Evolutionary conservation across 2,329 filamentous ascomycete species (phyloP).

Genomic region (Fusarium scirpi): DNA sequence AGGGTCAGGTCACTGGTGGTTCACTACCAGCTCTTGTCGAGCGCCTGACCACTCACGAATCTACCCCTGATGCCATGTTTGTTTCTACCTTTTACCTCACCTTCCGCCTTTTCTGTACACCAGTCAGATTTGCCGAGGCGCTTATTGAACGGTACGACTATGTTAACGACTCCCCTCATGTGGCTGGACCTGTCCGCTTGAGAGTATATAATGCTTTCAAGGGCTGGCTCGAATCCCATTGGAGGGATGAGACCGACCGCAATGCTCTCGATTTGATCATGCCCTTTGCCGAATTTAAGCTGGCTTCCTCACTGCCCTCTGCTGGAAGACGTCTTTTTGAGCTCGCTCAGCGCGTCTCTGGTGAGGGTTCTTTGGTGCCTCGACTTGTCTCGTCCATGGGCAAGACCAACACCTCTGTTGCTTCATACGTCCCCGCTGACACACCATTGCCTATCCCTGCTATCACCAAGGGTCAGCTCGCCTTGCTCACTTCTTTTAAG

Average conservation of each 20-base stretch:
- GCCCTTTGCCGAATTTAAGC: slow-evolving; percentile 80
- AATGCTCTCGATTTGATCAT: slow-evolving; percentile 81
- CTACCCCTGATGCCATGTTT: slow-evolving; percentile 90
- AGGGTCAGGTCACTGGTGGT: slow-evolving; percentile 93
- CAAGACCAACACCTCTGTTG: slow-evolving; percentile 83
- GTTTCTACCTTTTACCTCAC: slow-evolving; percentile 96
- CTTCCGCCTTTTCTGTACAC: slow-evolving; percentile 91
- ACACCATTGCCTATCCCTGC: slow-evolving; percentile 76
- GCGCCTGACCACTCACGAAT: slow-evolving; percentile 90
- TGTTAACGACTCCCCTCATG: slow-evolving; percentile 78
- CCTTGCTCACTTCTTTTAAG: slow-evolving; percentile 79
- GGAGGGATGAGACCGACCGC: slow-evolving; percentile 84
- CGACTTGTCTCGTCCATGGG: slow-evolving; percentile 87
- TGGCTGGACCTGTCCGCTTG: slow-evolving; percentile 84
- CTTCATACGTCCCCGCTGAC: slow-evolving; percentile 77
- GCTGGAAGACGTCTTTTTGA: slow-evolving; percentile 86
- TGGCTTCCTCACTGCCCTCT: slow-evolving; percentile 76
- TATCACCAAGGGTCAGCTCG: slow-evolving; percentile 81
- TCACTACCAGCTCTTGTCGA: slow-evolving; percentile 93
- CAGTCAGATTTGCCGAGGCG: slow-evolving; percentile 79
- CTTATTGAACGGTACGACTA: slow-evolving; percentile 96
- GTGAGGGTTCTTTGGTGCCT: slow-evolving; percentile 81
- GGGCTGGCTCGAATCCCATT: slow-evolving; percentile 96
- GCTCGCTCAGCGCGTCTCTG: slow-evolving; percentile 80
- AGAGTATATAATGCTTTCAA: slow-evolving; percentile 98